phyloP scores from a whole-genome alignment of 1,284 basidiomycete species.

The Ceratobasidium sp. region DNA sequence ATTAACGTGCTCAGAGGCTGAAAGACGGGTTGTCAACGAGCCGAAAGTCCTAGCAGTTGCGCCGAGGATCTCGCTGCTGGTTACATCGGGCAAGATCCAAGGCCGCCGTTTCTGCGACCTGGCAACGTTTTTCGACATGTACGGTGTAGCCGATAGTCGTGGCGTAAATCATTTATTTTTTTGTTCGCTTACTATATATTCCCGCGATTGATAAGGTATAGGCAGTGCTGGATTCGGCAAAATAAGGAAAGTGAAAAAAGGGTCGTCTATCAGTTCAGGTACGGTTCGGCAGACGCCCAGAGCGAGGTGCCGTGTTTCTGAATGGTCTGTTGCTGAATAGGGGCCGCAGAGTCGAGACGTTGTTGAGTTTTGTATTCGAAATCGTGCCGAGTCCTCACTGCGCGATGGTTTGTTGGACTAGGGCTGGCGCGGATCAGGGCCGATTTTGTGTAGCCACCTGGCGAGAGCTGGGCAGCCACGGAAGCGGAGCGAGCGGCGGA shows the following conservation, averaged over 20 bases:
- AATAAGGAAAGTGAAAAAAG: background rate
- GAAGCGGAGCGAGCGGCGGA: background rate
- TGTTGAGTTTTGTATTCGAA: too few relatives aligned
- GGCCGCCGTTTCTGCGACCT: too few relatives aligned
- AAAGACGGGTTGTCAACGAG: too few relatives aligned
- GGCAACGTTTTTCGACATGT: background rate
- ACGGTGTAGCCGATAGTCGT: background rate
- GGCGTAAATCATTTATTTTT: background rate
- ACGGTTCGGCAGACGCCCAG: background rate
- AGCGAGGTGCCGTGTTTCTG: background rate
- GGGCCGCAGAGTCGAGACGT: too few relatives aligned
- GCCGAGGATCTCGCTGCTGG: too few relatives aligned
- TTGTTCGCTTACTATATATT: background rate
- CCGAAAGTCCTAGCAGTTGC: too few relatives aligned
- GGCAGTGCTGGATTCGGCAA: background rate
- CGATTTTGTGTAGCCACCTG: background rate
- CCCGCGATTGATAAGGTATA: background rate
- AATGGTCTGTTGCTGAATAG: background rate
- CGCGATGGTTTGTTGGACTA: too few relatives aligned
- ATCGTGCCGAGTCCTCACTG: too few relatives aligned
- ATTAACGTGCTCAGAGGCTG: too few relatives aligned
- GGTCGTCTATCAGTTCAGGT: background rate
- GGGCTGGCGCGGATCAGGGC: conserved; percentile 1
- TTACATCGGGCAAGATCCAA: too few relatives aligned
- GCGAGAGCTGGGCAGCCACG: background rate